Base-by-base conservation (phyloP, 225 moss, liverwort and hornwort genomes). In the Marchantia paleacea region DNA sequence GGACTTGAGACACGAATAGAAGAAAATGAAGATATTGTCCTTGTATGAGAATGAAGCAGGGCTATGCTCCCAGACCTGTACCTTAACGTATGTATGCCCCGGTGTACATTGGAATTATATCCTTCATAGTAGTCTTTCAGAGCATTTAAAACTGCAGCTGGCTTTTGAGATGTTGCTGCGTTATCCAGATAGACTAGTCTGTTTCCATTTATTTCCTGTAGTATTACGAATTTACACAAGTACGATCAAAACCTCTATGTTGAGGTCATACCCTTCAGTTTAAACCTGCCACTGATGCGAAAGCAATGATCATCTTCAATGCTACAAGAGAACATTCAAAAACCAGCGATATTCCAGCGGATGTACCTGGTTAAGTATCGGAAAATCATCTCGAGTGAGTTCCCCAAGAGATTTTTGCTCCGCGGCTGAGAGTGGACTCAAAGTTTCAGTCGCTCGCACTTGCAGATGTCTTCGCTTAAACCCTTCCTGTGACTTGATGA, bases 131-230 rank as follows among this genome's bases (percentile, higher is more conserved):
- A 97, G 28, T 88, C 88, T 58, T 80, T 84, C 89, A 97, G 85
- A 12, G 89, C 80, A 57, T 89, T 86, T 70, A 97, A 73, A 69
- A 97, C 94, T 76, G 77, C 72, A 24, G 28, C 78, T 51, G 97
- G 97, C 82, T 97, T 97, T 83, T 95, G 95, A 22, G 97, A 97
- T 24, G 97, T 97, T 47, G 94, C 92, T 28, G 94, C 96, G 86
- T 83, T 96, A 84, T 96, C 94, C 57, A 96, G 71, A 83, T 92
- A 96, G 72, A 96, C 96, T 76, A 96, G 63, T 79, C 81, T 87
- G 72, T 83, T 87, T 48, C 91, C 92, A 76, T 90, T 90, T 64
- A 96, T 84, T 26, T 83, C 84, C 96, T 96, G 89, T 81, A 80
- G 25, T 24, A 28, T 74, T 39, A 55, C 75, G 11, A 75, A 55